Base-by-base conservation (phyloP, 1,284 basidiomycete genomes). In the Tilletia indica region DNA sequence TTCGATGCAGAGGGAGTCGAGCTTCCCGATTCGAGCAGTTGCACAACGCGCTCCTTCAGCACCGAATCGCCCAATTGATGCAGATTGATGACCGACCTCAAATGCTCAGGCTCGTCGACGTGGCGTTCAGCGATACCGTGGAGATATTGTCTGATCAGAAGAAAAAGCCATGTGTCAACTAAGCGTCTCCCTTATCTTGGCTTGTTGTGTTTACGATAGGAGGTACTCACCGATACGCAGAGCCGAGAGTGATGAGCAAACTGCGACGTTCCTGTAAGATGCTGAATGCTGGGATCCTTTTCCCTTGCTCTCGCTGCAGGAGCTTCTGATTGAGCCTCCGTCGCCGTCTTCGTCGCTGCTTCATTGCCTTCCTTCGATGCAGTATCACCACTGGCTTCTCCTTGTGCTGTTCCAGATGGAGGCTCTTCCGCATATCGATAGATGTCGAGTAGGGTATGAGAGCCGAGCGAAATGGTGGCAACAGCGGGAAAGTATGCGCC, bases 401-500 rank as follows among this genome's bases (percentile, higher is more conserved):
- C 69, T 31, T 31, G 25, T 31, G 25, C 25, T 31, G 67, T 48
- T 45, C 75, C 80, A 2, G 56, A 19, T 19, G 61, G 9, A 6
- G 45, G 54, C 11, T 70, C 76, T 39, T 74, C 73, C 0, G 86
- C 79, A 75, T 93, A 94, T 72, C 88, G 88, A 83, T 93, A 93
- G 82, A 96, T 91, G 84, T 96, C 90, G 78, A 97, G 91, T 63
- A 94, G 86, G 0, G 91, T 87, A 84, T 94, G 91, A 0, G 92
- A 91, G 39, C 91, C 91, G 69, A 97, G 86, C 12, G 93, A 94
- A 71, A 97, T 86, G 11, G 94, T 97, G 0, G 93, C 91, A 0
- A 97, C 94, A 5, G 92, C 90, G 0, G 94, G 92, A 78, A 90
- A 87, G 85, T 97, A 97, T 3, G 91, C 89, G 0, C 91, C 90